phyloP scores from a whole-genome alignment of 352 stramenopile species.

The Globisporangium uncinulatum region DNA sequence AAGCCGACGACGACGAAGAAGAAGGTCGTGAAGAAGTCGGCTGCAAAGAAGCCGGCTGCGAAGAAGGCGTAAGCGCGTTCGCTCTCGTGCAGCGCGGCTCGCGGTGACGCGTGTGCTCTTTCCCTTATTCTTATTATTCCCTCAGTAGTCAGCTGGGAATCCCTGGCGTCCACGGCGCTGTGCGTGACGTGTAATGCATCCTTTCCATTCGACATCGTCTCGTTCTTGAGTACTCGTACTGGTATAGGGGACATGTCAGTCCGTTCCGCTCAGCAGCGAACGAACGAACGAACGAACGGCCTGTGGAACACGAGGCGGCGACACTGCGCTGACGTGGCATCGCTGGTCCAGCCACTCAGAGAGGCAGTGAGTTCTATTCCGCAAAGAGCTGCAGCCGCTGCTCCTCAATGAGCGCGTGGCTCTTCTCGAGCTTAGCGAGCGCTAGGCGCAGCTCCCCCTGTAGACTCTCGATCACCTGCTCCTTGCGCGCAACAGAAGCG shows the following conservation, averaged over 20 bases:
- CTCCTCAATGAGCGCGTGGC: conserved; percentile 65
- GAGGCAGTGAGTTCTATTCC: conserved; percentile 13
- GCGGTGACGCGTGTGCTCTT: conserved; percentile 5
- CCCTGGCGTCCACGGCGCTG: conserved; percentile 11
- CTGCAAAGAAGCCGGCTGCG: conserved; percentile 13
- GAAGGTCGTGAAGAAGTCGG: conserved; percentile 11
- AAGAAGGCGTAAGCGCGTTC: conserved; percentile 16
- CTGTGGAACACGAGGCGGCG: no score
- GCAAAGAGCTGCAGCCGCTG: conserved; percentile 67
- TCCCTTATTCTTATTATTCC: conserved; percentile 63
- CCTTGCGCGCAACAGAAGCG: conserved; percentile 58
- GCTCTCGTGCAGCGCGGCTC: background rate
- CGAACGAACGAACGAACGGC: no score
- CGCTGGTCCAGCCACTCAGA: background rate
- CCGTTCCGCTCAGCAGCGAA: no score
- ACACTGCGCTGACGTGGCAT: no score
- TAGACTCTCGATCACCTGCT: conserved; percentile 53
- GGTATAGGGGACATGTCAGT: background rate
- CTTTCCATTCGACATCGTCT: background rate
- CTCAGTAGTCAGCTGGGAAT: conserved; percentile 16
- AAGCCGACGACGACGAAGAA: conserved; percentile 15
- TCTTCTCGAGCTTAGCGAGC: conserved; percentile 76
- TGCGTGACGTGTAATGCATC: conserved; percentile 13
- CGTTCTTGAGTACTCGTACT: background rate
- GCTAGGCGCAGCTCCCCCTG: conserved; percentile 65